Evolutionary conservation across 2,329 filamentous ascomycete genomes (phyloP).

Genomic region (Colletotrichum zoysiae): DNA sequence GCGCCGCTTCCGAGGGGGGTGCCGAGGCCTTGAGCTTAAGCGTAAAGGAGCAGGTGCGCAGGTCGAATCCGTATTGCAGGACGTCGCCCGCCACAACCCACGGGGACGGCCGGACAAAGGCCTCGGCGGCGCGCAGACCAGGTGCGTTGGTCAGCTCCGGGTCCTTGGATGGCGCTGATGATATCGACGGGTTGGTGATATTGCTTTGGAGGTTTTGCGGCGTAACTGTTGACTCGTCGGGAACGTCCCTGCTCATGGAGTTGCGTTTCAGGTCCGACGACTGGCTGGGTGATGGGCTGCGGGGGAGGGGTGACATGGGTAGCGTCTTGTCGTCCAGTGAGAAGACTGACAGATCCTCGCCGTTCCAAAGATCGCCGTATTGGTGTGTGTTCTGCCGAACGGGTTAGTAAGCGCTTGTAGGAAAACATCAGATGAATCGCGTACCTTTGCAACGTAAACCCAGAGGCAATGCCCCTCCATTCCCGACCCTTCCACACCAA

Average conservation of each 20-base stretch:
- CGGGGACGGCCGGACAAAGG: constrained; percentile 88
- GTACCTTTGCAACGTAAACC: constrained; percentile 82
- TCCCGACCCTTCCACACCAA: constrained; percentile 84
- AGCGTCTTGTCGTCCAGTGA: constrained; percentile 83
- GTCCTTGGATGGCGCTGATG: constrained; percentile 65
- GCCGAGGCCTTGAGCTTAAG: constrained; percentile 73
- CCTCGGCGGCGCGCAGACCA: constrained; percentile 91
- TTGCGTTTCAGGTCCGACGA: constrained; percentile 31
- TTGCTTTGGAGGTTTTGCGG: constrained; percentile 82
- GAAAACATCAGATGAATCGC: constrained; percentile 40
- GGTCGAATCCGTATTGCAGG: constrained; percentile 81
- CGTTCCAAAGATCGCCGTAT: constrained; percentile 96
- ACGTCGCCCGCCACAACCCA: constrained; percentile 80
- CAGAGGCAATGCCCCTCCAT: constrained; percentile 91
- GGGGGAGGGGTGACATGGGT: constrained; percentile 64
- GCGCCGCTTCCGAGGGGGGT: constrained; percentile 68
- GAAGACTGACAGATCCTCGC: constrained; percentile 93
- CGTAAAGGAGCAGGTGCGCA: constrained; percentile 82
- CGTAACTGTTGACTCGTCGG: constrained; percentile 72
- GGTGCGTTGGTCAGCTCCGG: constrained; percentile 72
- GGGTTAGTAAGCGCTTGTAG: constrained; percentile 8
- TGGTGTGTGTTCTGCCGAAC: constrained; percentile 80
- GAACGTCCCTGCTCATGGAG: constrained; percentile 53
- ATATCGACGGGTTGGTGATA: constrained; percentile 76
- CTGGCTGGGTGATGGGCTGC: constrained; percentile 51